A percentile compares a stretch with the other conserved stretches of the same genome.
These are phyloP conservation scores for Naganishia vaughanmartiniae DNA, from an alignment of 768 basidiomycete species.

Conservation along the genomic window DNA sequence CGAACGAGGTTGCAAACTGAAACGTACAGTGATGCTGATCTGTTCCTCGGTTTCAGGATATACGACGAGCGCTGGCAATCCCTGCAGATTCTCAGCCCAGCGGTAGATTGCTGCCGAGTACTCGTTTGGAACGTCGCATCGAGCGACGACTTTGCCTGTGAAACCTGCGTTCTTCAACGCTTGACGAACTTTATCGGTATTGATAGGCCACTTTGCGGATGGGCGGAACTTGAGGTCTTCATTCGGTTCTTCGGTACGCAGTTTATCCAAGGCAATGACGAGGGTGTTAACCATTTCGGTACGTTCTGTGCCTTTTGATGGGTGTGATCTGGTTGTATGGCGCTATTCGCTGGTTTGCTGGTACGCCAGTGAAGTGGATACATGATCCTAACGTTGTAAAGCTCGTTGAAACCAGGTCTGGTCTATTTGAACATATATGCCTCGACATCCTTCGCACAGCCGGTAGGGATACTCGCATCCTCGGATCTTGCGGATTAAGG, in stretches of 20 bases:
- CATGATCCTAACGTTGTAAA: no score
- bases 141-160: neutral
- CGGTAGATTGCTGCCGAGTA: conserved; percentile 6
- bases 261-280: neutral
- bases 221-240: neutral
- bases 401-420: no score
- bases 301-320: neutral
- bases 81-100: conserved; percentile 11
- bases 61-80: conserved; percentile 2
- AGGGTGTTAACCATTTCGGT: neutral
- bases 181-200: conserved; percentile 6
- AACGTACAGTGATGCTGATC: neutral
- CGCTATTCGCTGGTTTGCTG: no score
- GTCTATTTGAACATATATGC: neutral
- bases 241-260: neutral
- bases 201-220: conserved; percentile 9
- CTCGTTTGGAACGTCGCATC: neutral
- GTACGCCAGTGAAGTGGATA: no score
- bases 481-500: neutral
- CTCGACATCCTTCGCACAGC: neutral
- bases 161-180: conserved; percentile 9
- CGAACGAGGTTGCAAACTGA: neutral
- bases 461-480: conserved; percentile 2
- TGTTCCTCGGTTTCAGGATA: conserved; percentile 9
- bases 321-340: neutral